These are phyloP conservation scores for Rhynchosporium graminicola DNA, from an alignment of 2,329 filamentous ascomycete genomes.

Conservation along the genomic window DNA sequence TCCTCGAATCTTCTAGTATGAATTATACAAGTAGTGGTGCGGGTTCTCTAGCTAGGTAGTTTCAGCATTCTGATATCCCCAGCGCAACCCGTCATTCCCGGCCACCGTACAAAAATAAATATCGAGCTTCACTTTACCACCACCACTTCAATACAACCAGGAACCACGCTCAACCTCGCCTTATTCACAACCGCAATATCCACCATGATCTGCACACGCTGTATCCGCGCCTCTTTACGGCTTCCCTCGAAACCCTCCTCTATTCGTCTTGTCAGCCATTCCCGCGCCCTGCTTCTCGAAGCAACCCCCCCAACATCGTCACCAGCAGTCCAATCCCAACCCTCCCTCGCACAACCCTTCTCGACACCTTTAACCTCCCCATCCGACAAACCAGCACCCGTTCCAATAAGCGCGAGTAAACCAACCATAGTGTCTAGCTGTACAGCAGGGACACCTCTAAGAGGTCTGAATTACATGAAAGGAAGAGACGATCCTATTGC, in stretches of 20 bases:
- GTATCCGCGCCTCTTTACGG: conserved; percentile 45
- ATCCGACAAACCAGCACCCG: not conserved
- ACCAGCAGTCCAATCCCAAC: conserved; percentile 30
- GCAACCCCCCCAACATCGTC: conserved; percentile 25
- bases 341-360: conserved; percentile 40
- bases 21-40: too few relatives aligned
- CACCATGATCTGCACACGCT: conserved; percentile 45
- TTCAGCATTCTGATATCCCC: conserved; percentile 31
- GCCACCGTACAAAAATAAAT: conserved; percentile 35
- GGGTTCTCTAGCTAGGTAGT: too few relatives aligned
- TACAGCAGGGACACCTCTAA: conserved; percentile 67
- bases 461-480: conserved; percentile 78
- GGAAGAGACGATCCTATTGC: conserved; percentile 72
- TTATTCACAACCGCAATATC: conserved; percentile 21
- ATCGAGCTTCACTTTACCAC: conserved; percentile 34
- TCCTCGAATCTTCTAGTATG: too few relatives aligned
- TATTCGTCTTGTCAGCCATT: conserved; percentile 25
- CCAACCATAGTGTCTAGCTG: conserved; percentile 24
- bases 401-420: conserved; percentile 14
- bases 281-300: conserved; percentile 3
- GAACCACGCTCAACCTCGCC: not conserved
- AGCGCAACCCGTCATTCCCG: conserved; percentile 21
- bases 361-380: conserved; percentile 38
- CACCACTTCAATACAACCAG: conserved; percentile 27
- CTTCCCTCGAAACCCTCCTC: conserved; percentile 14